These are phyloP conservation scores for Ilex paraguariensis DNA, from an alignment of 305 asterid species.

Conservation along the genomic window DNA sequence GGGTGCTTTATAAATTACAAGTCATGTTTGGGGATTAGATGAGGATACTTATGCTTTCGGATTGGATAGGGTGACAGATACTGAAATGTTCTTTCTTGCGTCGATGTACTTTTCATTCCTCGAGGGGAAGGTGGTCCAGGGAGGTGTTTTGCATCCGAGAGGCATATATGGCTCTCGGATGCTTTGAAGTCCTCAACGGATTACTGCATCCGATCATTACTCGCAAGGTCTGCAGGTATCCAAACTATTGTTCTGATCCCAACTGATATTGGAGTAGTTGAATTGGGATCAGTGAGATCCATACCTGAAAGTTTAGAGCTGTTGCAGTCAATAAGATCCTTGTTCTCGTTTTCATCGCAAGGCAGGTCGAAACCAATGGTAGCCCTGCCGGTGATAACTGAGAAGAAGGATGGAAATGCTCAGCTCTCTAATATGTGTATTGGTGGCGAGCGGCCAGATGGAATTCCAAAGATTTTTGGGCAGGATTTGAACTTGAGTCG, in stretches of 20 bases:
- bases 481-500: conserved; percentile 46
- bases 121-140: conserved; percentile 88
- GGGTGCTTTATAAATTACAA: conserved; percentile 72
- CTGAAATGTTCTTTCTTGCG: conserved; percentile 89
- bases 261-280: conserved; percentile 84
- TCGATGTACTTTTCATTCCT: conserved; percentile 91
- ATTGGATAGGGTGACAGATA: conserved; percentile 87
- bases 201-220: conserved; percentile 72
- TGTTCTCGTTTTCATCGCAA: conserved; percentile 44
- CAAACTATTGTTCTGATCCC: conserved; percentile 79
- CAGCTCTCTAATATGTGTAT: conserved; percentile 22
- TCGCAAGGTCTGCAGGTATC: conserved; percentile 77
- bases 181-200: conserved; percentile 35
- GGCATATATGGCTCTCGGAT: conserved; percentile 61
- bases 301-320: conserved; percentile 59
- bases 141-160: conserved; percentile 52
- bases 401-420: conserved; percentile 25
- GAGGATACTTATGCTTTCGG: conserved; percentile 84
- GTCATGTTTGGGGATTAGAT: conserved; percentile 71
- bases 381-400: conserved; percentile 17
- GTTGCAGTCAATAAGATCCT: conserved; percentile 43
- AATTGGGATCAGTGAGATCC: conserved; percentile 76
- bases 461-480: conserved; percentile 54
- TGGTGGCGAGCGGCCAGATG: conserved; percentile 30
- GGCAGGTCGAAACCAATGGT: conserved; percentile 35